A percentile compares a stretch with the other conserved stretches of the same genome.
Evolutionary conservation across 148 eudicot genomes (phyloP).

Genomic region (Mesembryanthemum crystallinum): DNA sequence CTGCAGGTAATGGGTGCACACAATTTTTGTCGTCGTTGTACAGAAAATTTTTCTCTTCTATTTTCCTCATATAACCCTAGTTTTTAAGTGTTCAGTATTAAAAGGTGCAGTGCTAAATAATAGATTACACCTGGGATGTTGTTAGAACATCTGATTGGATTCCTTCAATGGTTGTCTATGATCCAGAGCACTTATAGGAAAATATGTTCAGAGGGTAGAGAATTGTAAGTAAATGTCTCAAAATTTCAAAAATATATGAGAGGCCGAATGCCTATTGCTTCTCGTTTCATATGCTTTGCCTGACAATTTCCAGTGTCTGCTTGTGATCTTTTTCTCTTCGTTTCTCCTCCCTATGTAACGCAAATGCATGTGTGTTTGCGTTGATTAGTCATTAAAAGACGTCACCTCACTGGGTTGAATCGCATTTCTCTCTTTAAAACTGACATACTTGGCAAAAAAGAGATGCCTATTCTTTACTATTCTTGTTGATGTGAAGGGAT

Average conservation of each 20-base stretch:
- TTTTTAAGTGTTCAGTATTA: constrained; percentile 31
- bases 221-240: constrained; percentile 38
- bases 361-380: neutral
- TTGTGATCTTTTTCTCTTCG: neutral
- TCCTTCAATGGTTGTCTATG: constrained; percentile 27
- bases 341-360: neutral
- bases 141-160: constrained; percentile 30
- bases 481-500: neutral
- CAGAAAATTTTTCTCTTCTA: constrained; percentile 26
- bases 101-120: constrained; percentile 46
- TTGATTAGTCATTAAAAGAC: neutral
- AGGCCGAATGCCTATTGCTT: constrained; percentile 16
- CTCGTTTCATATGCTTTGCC: constrained; percentile 8
- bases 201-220: constrained; percentile 30
- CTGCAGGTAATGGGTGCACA: constrained; percentile 44
- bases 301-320: neutral
- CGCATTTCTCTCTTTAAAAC: neutral
- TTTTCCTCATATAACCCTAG: constrained; percentile 25
- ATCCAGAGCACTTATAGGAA: constrained; percentile 28
- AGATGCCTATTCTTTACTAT: neutral
- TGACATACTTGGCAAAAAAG: neutral
- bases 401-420: no score
- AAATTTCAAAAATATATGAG: constrained; percentile 25
- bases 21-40: constrained; percentile 46
- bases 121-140: constrained; percentile 30